phyloP scores from a whole-genome alignment of 768 basidiomycete species.

The Trichaptum fuscoviolaceum region DNA sequence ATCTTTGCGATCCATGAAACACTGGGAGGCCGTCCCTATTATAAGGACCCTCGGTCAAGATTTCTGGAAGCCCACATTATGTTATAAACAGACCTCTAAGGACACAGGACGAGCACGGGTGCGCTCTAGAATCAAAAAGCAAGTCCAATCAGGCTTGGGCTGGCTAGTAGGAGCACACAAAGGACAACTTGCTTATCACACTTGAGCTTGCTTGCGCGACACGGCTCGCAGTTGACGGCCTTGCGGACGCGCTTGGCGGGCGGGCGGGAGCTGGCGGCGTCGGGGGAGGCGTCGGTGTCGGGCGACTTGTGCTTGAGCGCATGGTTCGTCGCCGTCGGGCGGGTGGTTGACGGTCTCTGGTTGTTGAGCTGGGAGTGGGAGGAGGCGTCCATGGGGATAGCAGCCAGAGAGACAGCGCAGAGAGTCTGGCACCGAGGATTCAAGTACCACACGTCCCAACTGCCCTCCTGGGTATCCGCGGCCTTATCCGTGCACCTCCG shows the following conservation, averaged over 20 bases:
- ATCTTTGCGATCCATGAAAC: constrained; percentile 61
- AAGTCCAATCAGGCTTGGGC: not conserved
- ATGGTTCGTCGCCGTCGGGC: not conserved
- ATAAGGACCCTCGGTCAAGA: constrained; percentile 3
- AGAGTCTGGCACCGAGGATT: not conserved
- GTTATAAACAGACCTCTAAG: constrained; percentile 53
- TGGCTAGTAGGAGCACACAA: not conserved
- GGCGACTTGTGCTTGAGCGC: constrained; percentile 1
- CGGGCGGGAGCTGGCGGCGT: constrained; percentile 29
- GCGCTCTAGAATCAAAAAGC: constrained; percentile 46
- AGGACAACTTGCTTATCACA: constrained; percentile 63
- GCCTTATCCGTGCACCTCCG: not conserved
- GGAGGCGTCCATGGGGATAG: not conserved
- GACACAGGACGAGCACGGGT: constrained; percentile 86
- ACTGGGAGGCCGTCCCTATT: constrained; percentile 71
- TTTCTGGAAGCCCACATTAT: not conserved
- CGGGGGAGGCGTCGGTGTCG: constrained; percentile 1
- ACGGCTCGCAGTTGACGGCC: constrained; percentile 87
- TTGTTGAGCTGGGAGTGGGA: not conserved
- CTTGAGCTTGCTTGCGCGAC: constrained; percentile 82
- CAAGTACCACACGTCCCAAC: not conserved
- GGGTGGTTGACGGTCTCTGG: not conserved
- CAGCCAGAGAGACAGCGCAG: not conserved
- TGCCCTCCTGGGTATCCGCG: not conserved
- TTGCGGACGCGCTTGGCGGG: constrained; percentile 81